Evolutionary conservation across 441 rosid species (phyloP), one percentile per base, ranked within the genome.

Genomic region (Viola pubescens): DNA sequence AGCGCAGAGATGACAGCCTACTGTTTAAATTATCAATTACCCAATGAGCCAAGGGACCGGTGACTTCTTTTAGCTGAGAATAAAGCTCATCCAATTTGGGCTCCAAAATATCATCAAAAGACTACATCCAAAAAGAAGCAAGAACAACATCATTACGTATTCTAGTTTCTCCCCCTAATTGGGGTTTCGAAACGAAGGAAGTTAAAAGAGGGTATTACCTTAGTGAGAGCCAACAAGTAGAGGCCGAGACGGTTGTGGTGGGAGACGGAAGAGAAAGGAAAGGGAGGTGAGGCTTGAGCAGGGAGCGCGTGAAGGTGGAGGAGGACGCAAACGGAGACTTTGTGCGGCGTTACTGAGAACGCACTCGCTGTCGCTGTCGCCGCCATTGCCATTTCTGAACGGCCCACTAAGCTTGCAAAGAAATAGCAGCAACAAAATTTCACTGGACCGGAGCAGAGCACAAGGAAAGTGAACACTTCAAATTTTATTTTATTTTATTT

Each of bases 201-300:
- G 12, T 48, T 48, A 14, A 19, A 14, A 48, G 7, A 14, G 14
- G 52, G 5, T n/a, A 9, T 53, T 48, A 86, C 98, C 97, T 89
- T 94, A 7, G 87, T 81, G 73, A 89, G 91, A 72, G 95, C 83
- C 52, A 94, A 64, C 55, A 89, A 67, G 77, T 74, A 89, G 52
- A 88, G 70, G 54, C 89, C 96, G 58, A 94, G 87, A 63, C 87
- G 91, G 53, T 89, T 94, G 80, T 90, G 97, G 65, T 94, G 91
- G 59, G 97, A 76, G 56, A 89, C 83, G 34, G 96, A 78, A 51
- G 88, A 69, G 79, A 87, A 89, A 70, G 85, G 80, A 64, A 83
- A 83, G 3, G 91, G 91, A 37, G 77, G 75, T 41, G 81, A 65
- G 54, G 79, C 60, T 65, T 80, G 85, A 40, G 82, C 68, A 10